These are phyloP conservation scores for Tulasnella calospora DNA, from an alignment of 768 basidiomycete species.

Conservation along the genomic window DNA sequence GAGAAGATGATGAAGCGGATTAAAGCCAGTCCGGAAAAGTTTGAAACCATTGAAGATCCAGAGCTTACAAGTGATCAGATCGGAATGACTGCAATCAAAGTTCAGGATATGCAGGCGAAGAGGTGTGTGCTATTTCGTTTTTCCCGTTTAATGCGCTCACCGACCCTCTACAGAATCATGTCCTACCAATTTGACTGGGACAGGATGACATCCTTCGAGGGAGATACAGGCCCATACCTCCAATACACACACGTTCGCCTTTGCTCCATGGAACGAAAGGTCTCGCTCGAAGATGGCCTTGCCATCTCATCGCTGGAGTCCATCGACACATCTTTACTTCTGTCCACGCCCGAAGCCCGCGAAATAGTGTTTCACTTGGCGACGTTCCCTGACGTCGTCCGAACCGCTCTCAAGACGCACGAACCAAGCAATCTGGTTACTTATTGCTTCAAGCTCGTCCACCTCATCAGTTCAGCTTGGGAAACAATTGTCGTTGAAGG, in stretches of 20 bases:
- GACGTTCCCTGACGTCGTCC: conserved; percentile 41
- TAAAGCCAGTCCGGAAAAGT: conserved; percentile 44
- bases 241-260: conserved; percentile 48
- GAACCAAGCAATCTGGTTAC: conserved; percentile 42
- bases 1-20: conserved; percentile 45
- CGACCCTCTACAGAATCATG: conserved; percentile 35
- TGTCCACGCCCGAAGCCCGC: conserved; percentile 40
- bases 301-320: conserved; percentile 31
- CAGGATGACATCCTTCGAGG: conserved; percentile 46
- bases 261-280: conserved; percentile 44
- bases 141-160: conserved; percentile 23
- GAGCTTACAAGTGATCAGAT: conserved; percentile 40
- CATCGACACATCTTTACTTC: conserved; percentile 37
- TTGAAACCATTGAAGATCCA: conserved; percentile 42
- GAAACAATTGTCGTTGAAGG: conserved; percentile 40
- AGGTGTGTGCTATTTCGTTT: conserved; percentile 31
- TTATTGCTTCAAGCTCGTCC: conserved; percentile 40
- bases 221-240: conserved; percentile 45
- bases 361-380: conserved; percentile 42
- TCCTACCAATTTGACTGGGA: conserved; percentile 44
- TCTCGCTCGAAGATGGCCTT: too few species aligned
- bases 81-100: conserved; percentile 46
- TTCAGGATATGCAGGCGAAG: conserved; percentile 42
- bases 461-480: conserved; percentile 40
- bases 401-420: conserved; percentile 36